Evolutionary conservation across 2,329 filamentous ascomycete species (phyloP).

Genomic region (Diaporthe longicolla): DNA sequence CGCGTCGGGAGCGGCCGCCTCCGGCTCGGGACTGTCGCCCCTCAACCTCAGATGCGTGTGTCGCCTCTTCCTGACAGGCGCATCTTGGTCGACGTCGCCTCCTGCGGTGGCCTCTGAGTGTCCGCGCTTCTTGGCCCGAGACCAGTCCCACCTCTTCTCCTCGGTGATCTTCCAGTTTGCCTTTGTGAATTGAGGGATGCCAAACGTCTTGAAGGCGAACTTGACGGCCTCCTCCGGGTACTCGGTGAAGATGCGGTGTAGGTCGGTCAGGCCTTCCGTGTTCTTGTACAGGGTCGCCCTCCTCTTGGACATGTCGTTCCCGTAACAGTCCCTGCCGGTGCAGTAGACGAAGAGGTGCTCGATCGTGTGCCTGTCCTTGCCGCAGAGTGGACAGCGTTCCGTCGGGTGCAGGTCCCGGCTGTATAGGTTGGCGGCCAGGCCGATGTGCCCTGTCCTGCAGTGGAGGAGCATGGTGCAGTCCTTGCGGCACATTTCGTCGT

Average conservation of each 20-base stretch:
- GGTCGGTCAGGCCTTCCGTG: neutral
- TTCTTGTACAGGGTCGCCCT: neutral
- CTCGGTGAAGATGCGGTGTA: neutral
- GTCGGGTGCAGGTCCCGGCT: neutral
- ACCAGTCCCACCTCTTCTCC: too few relatives aligned
- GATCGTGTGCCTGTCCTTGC: neutral
- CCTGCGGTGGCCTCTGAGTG: neutral
- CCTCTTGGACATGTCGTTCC: neutral
- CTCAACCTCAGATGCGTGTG: neutral
- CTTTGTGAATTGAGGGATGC: slow-evolving; percentile 18
- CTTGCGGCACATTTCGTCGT: neutral
- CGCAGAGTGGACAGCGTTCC: neutral
- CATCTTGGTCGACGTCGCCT: neutral
- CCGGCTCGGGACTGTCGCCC: too few relatives aligned
- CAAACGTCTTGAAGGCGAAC: slow-evolving; percentile 9
- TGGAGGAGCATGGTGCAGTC: slow-evolving; percentile 12
- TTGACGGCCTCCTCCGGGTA: neutral
- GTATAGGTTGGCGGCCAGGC: neutral
- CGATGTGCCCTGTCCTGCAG: slow-evolving; percentile 14
- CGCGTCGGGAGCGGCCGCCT: too few relatives aligned
- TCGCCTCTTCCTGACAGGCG: neutral
- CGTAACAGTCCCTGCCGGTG: neutral
- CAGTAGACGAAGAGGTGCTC: slow-evolving; percentile 22
- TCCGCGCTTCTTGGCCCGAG: neutral
- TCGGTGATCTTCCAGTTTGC: neutral